Conservation (phyloP, 2,329 filamentous ascomycete species). For the Xylaria sp. region DNA sequence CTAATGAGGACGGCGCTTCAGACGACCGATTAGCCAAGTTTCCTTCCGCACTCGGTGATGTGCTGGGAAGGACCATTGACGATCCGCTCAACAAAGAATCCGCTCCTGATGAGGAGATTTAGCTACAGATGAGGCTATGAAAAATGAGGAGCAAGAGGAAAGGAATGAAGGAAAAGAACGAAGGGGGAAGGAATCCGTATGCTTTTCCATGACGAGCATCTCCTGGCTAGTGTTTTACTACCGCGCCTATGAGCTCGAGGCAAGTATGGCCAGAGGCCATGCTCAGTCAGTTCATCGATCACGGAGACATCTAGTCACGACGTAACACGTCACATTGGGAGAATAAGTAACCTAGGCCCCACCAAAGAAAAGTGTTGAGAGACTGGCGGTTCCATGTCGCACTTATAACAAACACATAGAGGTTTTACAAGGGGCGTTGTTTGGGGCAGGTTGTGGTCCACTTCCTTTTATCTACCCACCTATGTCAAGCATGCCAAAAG, state of each 20-base stretch:
- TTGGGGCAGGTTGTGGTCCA: not conserved
- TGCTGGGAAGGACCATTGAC: constrained; percentile 33
- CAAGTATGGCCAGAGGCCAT: not conserved
- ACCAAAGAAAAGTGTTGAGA: not conserved
- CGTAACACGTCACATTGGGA: not conserved
- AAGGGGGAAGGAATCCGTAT: too few species aligned
- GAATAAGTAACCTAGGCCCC: not conserved
- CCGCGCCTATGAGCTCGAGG: not conserved
- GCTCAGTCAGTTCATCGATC: not conserved
- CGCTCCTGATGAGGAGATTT: constrained; percentile 31
- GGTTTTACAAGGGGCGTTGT: constrained; percentile 1
- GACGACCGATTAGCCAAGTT: constrained; percentile 36
- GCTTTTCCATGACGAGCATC: not conserved
- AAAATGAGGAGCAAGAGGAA: not conserved
- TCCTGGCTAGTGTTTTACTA: not conserved
- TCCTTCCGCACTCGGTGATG: constrained; percentile 38
- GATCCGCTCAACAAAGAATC: constrained; percentile 23
- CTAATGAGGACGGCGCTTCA: constrained; percentile 50
- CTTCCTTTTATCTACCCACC: not conserved
- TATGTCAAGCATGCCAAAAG: not conserved
- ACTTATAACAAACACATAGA: constrained; percentile 9
- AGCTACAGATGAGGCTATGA: not conserved
- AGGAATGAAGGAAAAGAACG: not conserved
- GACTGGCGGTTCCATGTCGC: not conserved
- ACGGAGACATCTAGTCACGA: not conserved